Percentiles rank a stretch among this genome's conserved stretches.
Evolutionary conservation across 257 asterid genomes (phyloP).

Genomic region (Ligustrum vulgare): DNA sequence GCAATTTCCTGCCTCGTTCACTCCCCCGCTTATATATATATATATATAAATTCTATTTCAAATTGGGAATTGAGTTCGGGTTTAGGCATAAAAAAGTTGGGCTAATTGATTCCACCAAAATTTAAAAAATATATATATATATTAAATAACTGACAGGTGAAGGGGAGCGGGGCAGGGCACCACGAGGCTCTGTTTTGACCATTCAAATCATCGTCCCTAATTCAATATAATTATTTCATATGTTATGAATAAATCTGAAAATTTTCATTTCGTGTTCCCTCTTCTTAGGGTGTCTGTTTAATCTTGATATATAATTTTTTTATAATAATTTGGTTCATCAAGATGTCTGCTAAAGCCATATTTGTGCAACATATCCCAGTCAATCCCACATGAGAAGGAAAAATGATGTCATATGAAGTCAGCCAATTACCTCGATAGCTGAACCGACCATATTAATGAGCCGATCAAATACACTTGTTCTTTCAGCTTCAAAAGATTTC

Average conservation of each 20-base stretch:
- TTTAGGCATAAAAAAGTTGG: no score
- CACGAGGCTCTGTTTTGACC: no score
- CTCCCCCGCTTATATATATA: no score
- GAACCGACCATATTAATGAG: constrained; percentile 97
- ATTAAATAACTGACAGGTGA: no score
- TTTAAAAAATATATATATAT: no score
- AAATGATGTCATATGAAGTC: constrained; percentile 1
- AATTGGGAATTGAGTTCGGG: no score
- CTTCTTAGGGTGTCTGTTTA: neutral
- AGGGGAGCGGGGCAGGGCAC: no score
- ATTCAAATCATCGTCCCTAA: no score
- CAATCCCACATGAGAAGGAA: neutral
- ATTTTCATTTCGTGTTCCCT: neutral
- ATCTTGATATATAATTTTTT: neutral
- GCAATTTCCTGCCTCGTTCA: no score
- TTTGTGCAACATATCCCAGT: constrained; percentile 12
- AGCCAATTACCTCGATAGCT: constrained; percentile 76
- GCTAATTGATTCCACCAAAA: no score
- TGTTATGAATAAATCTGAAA: neutral
- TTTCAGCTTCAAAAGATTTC: constrained; percentile 99
- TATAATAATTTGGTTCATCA: neutral
- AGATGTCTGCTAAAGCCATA: constrained; percentile 7
- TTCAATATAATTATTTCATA: neutral
- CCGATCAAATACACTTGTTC: constrained; percentile 98
- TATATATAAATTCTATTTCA: no score